Evolutionary conservation across 352 stramenopile species (phyloP).

Genomic region (Phytophthora foliorum): DNA sequence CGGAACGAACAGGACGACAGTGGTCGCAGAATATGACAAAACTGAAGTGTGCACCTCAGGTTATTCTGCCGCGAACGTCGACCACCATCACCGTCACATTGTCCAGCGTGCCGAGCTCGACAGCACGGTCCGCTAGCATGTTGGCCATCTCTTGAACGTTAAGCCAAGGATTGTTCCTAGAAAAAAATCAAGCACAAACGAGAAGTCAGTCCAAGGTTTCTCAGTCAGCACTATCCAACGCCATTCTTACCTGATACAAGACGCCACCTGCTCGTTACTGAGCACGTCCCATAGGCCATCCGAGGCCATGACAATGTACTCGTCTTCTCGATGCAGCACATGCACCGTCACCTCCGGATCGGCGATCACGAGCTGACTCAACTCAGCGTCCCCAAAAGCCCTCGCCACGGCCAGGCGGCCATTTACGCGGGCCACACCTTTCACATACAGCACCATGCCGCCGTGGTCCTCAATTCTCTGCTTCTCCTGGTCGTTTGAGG

Average conservation of each 20-base stretch:
- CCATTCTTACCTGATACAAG: slow-evolving; percentile 58
- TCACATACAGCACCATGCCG: slow-evolving; percentile 80
- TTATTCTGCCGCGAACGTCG: slow-evolving; percentile 57
- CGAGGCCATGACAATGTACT: slow-evolving; percentile 82
- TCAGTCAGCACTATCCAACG: slow-evolving; percentile 17
- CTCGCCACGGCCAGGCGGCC: slow-evolving; percentile 71
- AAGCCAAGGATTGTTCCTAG: slow-evolving; percentile 73
- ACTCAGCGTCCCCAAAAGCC: slow-evolving; percentile 76
- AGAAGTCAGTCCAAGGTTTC: slow-evolving; percentile 19
- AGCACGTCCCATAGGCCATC: slow-evolving; percentile 85
- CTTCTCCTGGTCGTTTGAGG: slow-evolving; percentile 71
- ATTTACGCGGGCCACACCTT: slow-evolving; percentile 79
- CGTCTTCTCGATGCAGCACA: slow-evolving; percentile 58
- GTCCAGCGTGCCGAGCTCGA: slow-evolving; percentile 76
- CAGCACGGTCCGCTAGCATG: slow-evolving; percentile 71
- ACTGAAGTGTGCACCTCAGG: slow-evolving; percentile 23
- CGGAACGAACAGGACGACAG: slow-evolving; percentile 13
- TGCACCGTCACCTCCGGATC: slow-evolving; percentile 70
- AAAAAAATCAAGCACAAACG: slow-evolving; percentile 11
- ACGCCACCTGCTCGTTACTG: slow-evolving; percentile 71
- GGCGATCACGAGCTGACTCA: slow-evolving; percentile 69
- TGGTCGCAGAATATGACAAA: slow-evolving; percentile 15
- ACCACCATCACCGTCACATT: slow-evolving; percentile 85
- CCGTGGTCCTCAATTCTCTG: slow-evolving; percentile 73
- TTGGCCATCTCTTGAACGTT: slow-evolving; percentile 65